Evolutionary conservation across 1,139 yeast species (phyloP), one percentile per base, ranked within the genome.

Genomic region (Lodderomyces elongisporus): DNA sequence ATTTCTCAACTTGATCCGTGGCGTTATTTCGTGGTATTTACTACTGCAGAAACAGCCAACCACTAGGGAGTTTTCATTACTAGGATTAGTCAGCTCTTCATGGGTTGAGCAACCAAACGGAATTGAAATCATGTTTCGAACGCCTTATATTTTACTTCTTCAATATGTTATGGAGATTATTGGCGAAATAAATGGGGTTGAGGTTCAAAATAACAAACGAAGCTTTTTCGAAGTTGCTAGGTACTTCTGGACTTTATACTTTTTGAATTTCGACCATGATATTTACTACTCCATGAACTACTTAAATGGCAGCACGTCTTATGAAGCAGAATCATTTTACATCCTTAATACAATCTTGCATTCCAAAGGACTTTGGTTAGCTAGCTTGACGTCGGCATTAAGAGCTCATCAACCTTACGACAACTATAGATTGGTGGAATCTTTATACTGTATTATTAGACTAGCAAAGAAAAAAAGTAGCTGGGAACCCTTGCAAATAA

Each of bases 1-100:
- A n/a, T n/a, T n/a, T n/a, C n/a, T n/a, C n/a, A n/a, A n/a, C n/a
- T 22, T n/a, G n/a, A n/a, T n/a, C n/a, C n/a, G 49, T 21, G 49
- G 48, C 0, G 31, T 66, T 5, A 43, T 60, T 4, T 48, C 51
- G 31, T 67, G 73, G 73, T 37, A 43, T 20, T 45, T 67, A 21
- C 54, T 59, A 8, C 17, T 53, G 3, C 70, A 66, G 36, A 56
- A 54, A 25, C 36, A 43, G 3, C 56, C 66, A 10, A 29, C 47
- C 3, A 48, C 44, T 4, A 31, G 33, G 28, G 40, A 42, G 25
- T 51, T 51, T 51, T 45, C 35, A 15, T 35, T 38, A 22, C 39
- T 46, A 4, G 39, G 40, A 4, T n/a, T 25, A 10, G 14, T 33
- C 14, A 28, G 24, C 12, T 23, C 15, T 14, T 25, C n/a, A 34